Conservation (phyloP, 495 filamentous ascomycete species). For the Thermothielavioides terrestris region DNA sequence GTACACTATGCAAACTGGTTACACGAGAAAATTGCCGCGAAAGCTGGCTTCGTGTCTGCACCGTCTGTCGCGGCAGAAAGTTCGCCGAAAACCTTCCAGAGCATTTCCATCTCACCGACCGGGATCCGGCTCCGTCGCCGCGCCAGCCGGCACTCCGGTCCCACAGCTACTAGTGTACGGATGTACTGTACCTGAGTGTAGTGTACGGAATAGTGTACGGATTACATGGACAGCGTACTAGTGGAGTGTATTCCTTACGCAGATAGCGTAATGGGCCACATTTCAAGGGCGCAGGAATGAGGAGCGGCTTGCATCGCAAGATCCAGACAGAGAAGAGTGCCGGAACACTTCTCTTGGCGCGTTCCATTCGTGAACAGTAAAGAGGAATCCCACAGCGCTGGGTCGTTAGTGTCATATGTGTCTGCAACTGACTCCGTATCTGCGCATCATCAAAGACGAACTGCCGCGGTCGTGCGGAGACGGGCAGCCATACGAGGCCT, state of each 20-base stretch:
- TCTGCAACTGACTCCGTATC: background rate
- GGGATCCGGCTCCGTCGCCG: constrained; percentile 8
- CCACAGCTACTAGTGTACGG: no score
- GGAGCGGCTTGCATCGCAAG: background rate
- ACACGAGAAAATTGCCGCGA: background rate
- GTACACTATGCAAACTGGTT: background rate
- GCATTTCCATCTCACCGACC: background rate
- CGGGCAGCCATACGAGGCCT: background rate
- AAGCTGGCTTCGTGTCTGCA: background rate
- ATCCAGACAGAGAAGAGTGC: background rate
- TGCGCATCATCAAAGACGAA: background rate
- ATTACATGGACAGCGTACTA: no score
- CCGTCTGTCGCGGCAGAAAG: no score
- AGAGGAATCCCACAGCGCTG: no score
- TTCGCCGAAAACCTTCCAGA: background rate
- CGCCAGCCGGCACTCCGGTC: background rate
- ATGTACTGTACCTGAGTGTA: no score
- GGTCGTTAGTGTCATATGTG: no score
- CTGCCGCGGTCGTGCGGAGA: no score
- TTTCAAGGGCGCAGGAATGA: constrained; percentile 10
- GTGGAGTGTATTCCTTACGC: no score
- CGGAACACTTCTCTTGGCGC: background rate
- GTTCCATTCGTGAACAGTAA: constrained; percentile 1
- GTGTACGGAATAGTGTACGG: no score
- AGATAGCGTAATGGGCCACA: constrained; percentile 5